These are phyloP conservation scores for Tremellales sp. DNA, from an alignment of 1,284 basidiomycete genomes.

Conservation along the genomic window DNA sequence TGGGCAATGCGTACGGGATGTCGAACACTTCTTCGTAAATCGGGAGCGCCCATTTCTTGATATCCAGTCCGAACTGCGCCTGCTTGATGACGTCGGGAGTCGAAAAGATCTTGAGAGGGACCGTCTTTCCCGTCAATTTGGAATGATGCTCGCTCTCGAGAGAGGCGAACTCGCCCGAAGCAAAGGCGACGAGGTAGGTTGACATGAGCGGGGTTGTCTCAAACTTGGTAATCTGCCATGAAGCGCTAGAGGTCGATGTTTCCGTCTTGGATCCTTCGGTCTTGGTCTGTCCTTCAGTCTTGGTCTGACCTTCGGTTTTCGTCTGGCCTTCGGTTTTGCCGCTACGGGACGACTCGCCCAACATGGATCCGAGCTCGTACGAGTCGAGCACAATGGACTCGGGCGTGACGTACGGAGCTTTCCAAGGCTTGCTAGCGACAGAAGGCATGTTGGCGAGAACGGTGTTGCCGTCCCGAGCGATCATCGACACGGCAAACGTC, in stretches of 20 bases:
- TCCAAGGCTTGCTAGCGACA: constrained; percentile 54
- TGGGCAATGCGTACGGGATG: constrained; percentile 86
- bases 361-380: constrained; percentile 46
- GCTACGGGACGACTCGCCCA: constrained; percentile 30
- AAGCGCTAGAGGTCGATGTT: constrained; percentile 23
- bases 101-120: constrained; percentile 83
- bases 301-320: constrained; percentile 33
- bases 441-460: constrained; percentile 78
- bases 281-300: constrained; percentile 46
- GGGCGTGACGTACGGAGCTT: constrained; percentile 31
- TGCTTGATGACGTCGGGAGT: constrained; percentile 80
- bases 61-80: constrained; percentile 70
- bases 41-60: constrained; percentile 80
- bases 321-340: constrained; percentile 39
- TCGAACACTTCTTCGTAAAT: constrained; percentile 92
- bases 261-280: constrained; percentile 49
- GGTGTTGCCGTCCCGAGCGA: constrained; percentile 68
- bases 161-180: constrained; percentile 75
- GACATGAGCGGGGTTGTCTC: constrained; percentile 76
- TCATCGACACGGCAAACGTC: constrained; percentile 74
- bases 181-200: constrained; percentile 86
- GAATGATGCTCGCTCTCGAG: constrained; percentile 74
- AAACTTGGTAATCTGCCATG: constrained; percentile 77
- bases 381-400: constrained; percentile 34
- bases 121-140: constrained; percentile 72